Evolutionary conservation across 331 rosid species (phyloP).

Genomic region (Dryas integrifolia): DNA sequence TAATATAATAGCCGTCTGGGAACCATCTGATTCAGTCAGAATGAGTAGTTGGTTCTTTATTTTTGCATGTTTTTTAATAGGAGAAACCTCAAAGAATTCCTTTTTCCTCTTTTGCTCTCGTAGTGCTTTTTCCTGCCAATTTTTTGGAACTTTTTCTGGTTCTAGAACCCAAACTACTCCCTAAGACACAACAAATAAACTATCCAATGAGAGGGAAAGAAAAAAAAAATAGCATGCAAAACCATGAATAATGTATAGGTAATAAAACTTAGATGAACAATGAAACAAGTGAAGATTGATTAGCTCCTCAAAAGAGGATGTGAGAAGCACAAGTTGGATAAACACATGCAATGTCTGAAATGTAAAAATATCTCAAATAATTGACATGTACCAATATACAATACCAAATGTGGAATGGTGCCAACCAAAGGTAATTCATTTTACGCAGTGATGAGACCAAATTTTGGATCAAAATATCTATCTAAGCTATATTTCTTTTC

Average conservation of each 20-base stretch:
- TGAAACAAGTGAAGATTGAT: not conserved
- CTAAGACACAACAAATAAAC: slow-evolving; percentile 34
- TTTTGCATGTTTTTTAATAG: slow-evolving; percentile 64
- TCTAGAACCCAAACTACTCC: slow-evolving; percentile 85
- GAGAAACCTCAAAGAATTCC: slow-evolving; percentile 63
- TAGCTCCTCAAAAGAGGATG: slow-evolving; percentile 3
- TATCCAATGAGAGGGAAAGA: not conserved
- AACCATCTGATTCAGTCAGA: slow-evolving; percentile 61
- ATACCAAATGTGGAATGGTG: not conserved
- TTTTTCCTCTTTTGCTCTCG: slow-evolving; percentile 56
- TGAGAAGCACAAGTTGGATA: not conserved
- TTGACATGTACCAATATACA: not conserved
- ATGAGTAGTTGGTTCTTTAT: slow-evolving; percentile 47
- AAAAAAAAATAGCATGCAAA: not conserved
- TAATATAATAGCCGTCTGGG: slow-evolving; percentile 40
- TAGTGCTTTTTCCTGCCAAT: slow-evolving; percentile 41
- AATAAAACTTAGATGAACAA: not conserved
- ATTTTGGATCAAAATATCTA: not conserved
- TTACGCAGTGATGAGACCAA: not conserved
- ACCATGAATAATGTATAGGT: not conserved
- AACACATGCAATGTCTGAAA: not conserved
- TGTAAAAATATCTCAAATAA: not conserved
- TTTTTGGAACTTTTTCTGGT: slow-evolving; percentile 54
- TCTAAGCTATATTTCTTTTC: not conserved
- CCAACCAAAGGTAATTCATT: not conserved